Conservation (phyloP, 2,329 filamentous ascomycete genomes). For the Phialophora verrucosa region DNA sequence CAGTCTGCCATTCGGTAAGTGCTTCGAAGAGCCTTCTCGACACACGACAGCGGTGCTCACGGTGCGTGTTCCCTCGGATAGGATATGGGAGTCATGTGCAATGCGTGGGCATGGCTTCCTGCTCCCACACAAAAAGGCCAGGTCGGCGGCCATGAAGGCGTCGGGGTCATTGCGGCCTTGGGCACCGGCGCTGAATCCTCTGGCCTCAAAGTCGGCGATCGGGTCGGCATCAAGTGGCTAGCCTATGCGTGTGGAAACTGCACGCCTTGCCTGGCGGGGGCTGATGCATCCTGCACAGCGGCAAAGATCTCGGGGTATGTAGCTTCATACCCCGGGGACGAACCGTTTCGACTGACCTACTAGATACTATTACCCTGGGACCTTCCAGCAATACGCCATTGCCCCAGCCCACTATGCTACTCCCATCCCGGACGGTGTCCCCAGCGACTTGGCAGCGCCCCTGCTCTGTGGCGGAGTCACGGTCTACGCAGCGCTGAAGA, state of each 20-base stretch:
- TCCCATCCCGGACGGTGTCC: slow-evolving; percentile 67
- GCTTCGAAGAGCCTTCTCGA: not conserved
- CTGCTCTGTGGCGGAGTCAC: slow-evolving; percentile 65
- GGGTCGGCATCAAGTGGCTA: slow-evolving; percentile 74
- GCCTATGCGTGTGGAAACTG: slow-evolving; percentile 62
- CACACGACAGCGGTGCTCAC: not conserved
- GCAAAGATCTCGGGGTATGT: slow-evolving; percentile 60
- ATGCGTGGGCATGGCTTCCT: slow-evolving; percentile 61
- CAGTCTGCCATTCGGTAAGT: slow-evolving; percentile 62
- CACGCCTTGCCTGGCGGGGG: slow-evolving; percentile 59
- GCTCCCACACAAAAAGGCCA: slow-evolving; percentile 65
- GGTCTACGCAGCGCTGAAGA: slow-evolving; percentile 66
- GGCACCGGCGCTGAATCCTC: slow-evolving; percentile 60
- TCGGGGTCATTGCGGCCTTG: slow-evolving; percentile 69
- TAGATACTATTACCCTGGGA: slow-evolving; percentile 70
- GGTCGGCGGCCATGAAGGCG: slow-evolving; percentile 72
- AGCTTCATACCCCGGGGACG: not conserved
- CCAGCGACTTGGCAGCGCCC: slow-evolving; percentile 67
- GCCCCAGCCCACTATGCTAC: slow-evolving; percentile 71
- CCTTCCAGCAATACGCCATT: slow-evolving; percentile 73
- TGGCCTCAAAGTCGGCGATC: slow-evolving; percentile 67
- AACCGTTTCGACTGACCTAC: not conserved
- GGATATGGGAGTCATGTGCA: slow-evolving; percentile 62
- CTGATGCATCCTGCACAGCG: slow-evolving; percentile 62
- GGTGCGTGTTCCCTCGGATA: not conserved